These are phyloP conservation scores for Globisporangium middletonii DNA, from an alignment of 352 stramenopile species.

Conservation along the genomic window DNA sequence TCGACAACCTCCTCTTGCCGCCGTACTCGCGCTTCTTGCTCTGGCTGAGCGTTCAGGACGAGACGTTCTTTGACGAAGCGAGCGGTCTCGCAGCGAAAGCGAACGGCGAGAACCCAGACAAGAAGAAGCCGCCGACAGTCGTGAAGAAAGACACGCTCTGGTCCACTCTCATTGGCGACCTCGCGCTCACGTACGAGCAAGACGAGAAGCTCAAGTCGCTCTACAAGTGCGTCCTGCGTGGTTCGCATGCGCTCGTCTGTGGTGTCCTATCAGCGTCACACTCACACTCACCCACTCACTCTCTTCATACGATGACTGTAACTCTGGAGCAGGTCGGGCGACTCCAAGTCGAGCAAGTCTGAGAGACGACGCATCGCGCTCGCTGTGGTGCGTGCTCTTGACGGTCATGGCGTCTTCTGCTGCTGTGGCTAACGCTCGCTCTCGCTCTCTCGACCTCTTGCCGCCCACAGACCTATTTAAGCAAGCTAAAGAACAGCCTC, in stretches of 20 bases:
- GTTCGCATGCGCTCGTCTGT: neutral
- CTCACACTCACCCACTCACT: too few relatives aligned
- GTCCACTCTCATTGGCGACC: conserved; percentile 66
- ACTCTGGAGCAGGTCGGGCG: conserved; percentile 35
- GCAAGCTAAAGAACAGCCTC: conserved; percentile 80
- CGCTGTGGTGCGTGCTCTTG: conserved; percentile 51
- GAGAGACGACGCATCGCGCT: conserved; percentile 77
- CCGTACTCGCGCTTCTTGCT: conserved; percentile 88
- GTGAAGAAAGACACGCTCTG: conserved; percentile 85
- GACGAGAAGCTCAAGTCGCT: conserved; percentile 86
- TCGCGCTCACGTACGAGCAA: conserved; percentile 85
- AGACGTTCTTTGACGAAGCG: conserved; percentile 76
- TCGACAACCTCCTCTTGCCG: conserved; percentile 78
- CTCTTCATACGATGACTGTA: neutral
- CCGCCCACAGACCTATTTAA: conserved; percentile 78
- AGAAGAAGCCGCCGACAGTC: conserved; percentile 53
- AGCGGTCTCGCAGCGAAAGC: conserved; percentile 41
- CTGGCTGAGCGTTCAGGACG: conserved; percentile 85
- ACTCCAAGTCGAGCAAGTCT: conserved; percentile 79
- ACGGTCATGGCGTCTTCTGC: neutral
- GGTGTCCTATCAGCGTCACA: too few relatives aligned
- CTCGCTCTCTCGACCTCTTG: neutral
- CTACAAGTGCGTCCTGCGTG: conserved; percentile 62
- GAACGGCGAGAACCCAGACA: conserved; percentile 40
- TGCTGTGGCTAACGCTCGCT: neutral